Conservation (phyloP, 441 rosid genomes). For the Metrosideros polymorpha region DNA sequence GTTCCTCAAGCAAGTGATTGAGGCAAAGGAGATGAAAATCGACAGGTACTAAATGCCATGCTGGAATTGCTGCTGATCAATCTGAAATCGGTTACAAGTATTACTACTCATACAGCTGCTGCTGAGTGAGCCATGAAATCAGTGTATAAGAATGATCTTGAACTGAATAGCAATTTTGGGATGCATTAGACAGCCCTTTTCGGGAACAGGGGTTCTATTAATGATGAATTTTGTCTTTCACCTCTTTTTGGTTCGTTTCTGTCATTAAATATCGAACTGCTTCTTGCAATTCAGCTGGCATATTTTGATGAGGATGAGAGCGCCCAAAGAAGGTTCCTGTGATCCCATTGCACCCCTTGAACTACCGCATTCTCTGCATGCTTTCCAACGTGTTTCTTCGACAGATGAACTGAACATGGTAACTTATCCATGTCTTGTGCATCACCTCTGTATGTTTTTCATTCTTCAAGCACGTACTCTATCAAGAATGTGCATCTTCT, state of each 20-base stretch:
- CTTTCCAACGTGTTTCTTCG: slow-evolving; percentile 68
- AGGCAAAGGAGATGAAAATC: slow-evolving; percentile 10
- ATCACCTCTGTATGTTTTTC: neutral
- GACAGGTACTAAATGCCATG: slow-evolving; percentile 3
- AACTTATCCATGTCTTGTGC: neutral
- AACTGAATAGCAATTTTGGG: neutral
- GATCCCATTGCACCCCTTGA: slow-evolving; percentile 96
- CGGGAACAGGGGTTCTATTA: neutral
- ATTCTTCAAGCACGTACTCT: neutral
- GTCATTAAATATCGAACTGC: neutral
- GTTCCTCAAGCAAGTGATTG: slow-evolving; percentile 1
- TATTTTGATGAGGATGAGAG: slow-evolving; percentile 78
- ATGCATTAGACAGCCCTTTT: neutral
- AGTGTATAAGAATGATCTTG: neutral
- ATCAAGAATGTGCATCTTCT: neutral
- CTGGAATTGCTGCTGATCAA: neutral
- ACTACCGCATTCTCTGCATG: slow-evolving; percentile 87
- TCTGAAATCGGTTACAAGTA: neutral
- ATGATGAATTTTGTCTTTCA: neutral
- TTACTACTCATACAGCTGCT: neutral
- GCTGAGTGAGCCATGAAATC: neutral
- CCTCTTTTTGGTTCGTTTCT: neutral
- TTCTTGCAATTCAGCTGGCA: slow-evolving; percentile 58
- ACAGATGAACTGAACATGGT: slow-evolving; percentile 64
- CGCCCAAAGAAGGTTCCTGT: slow-evolving; percentile 52